phyloP scores from a whole-genome alignment of 257 asterid genomes.

The Jasminum sambac region DNA sequence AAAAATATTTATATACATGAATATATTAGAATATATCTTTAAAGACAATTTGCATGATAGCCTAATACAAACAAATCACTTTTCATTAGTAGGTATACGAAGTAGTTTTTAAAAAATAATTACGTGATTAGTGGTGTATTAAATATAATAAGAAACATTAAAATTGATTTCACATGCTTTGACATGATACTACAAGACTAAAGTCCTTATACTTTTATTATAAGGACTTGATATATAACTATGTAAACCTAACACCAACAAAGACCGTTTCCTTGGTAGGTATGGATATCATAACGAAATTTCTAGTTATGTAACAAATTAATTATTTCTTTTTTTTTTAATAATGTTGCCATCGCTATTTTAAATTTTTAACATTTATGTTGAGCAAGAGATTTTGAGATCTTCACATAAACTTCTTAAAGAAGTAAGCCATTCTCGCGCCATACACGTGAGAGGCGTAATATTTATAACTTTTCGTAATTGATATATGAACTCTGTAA shows the following conservation, averaged over 20 bases:
- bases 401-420: no score
- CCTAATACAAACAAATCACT: background rate
- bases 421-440: no score
- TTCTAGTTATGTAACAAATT: slow-evolving; percentile 11
- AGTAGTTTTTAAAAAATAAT: slow-evolving; percentile 2
- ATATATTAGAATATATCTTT: no score
- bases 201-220: background rate
- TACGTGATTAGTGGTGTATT: background rate
- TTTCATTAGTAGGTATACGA: background rate
- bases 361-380: slow-evolving; percentile 20
- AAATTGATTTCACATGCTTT: background rate
- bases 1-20: no score
- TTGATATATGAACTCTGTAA: no score
- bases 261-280: slow-evolving; percentile 16
- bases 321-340: background rate
- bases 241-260: slow-evolving; percentile 18
- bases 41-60: background rate
- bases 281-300: slow-evolving; percentile 19
- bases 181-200: background rate
- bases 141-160: background rate
- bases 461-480: no score
- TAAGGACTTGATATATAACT: background rate
- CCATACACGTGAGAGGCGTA: no score
- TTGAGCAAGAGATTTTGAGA: slow-evolving; percentile 21
- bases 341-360: slow-evolving; percentile 23